phyloP scores from a whole-genome alignment of 495 filamentous ascomycete genomes.

The Cairneyella variabilis region DNA sequence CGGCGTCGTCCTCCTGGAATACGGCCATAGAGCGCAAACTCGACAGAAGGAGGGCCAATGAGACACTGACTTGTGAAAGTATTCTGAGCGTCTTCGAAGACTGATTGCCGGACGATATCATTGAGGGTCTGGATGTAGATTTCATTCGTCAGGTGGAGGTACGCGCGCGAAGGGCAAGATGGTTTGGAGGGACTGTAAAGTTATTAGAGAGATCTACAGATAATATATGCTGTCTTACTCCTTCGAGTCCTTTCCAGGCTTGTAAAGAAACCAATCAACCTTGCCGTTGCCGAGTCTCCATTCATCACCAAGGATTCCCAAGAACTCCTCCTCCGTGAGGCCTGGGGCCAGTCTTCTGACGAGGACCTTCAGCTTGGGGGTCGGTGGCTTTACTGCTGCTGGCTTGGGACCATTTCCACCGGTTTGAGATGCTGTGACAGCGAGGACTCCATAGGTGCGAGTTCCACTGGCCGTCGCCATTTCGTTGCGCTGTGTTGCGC shows the following conservation, averaged over 20 bases:
- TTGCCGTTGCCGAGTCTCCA: slow-evolving; percentile 77
- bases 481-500: background rate
- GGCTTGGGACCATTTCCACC: slow-evolving; percentile 48
- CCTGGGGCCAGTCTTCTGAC: slow-evolving; percentile 82
- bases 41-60: slow-evolving; percentile 69
- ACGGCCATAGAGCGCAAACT: slow-evolving; percentile 79
- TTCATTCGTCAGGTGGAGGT: slow-evolving; percentile 65
- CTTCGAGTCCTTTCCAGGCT: slow-evolving; percentile 79
- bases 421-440: slow-evolving; percentile 50
- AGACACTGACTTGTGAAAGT: slow-evolving; percentile 63
- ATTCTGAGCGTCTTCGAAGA: slow-evolving; percentile 72
- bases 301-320: slow-evolving; percentile 67
- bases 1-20: slow-evolving; percentile 67
- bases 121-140: slow-evolving; percentile 57
- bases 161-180: slow-evolving; percentile 72
- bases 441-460: slow-evolving; percentile 56
- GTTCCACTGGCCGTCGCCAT: slow-evolving; percentile 25
- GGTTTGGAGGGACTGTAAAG: slow-evolving; percentile 66
- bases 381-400: slow-evolving; percentile 49
- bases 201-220: slow-evolving; percentile 15
- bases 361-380: slow-evolving; percentile 76
- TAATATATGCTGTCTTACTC: slow-evolving; percentile 56
- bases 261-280: slow-evolving; percentile 77
- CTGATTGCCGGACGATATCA: slow-evolving; percentile 58
- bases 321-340: slow-evolving; percentile 76